These are phyloP conservation scores for Phlegmacium glaucopus DNA, from an alignment of 768 basidiomycete genomes.

Conservation along the genomic window DNA sequence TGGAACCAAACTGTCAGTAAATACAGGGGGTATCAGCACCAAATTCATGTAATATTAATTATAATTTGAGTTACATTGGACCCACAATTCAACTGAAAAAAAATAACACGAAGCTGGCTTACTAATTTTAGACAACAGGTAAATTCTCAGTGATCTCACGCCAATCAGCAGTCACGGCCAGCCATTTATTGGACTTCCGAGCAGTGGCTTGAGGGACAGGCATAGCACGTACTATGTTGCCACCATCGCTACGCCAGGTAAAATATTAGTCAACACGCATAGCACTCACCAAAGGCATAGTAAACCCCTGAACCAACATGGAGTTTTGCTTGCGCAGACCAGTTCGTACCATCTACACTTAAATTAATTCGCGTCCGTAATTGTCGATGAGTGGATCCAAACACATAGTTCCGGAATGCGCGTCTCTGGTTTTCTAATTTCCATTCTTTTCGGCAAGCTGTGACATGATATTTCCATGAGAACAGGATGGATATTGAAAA, in stretches of 20 bases:
- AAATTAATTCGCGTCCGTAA: slow-evolving; percentile 7
- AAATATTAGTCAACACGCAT: not conserved
- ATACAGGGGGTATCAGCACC: too few relatives aligned
- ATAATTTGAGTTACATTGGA: too few relatives aligned
- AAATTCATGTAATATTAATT: too few relatives aligned
- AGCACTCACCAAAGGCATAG: slow-evolving; percentile 40
- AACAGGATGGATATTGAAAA: too few relatives aligned
- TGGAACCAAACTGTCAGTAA: too few relatives aligned
- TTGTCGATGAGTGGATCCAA: slow-evolving; percentile 38
- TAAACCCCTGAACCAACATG: slow-evolving; percentile 61
- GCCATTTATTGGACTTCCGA: too few relatives aligned
- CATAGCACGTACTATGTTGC: slow-evolving; percentile 54
- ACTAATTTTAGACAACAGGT: too few relatives aligned
- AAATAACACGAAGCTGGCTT: too few relatives aligned
- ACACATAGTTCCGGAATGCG: slow-evolving; percentile 64
- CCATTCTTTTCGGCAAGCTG: slow-evolving; percentile 50
- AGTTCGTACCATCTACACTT: slow-evolving; percentile 65
- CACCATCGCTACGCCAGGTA: slow-evolving; percentile 41
- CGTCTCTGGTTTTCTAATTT: slow-evolving; percentile 70
- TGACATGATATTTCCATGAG: too few relatives aligned
- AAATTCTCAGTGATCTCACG: too few relatives aligned
- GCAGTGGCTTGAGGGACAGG: not conserved
- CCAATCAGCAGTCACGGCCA: too few relatives aligned
- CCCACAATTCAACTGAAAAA: too few relatives aligned
- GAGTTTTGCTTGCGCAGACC: slow-evolving; percentile 64